Conservation (phyloP, 768 basidiomycete species). For the Suillus tomentosus region DNA sequence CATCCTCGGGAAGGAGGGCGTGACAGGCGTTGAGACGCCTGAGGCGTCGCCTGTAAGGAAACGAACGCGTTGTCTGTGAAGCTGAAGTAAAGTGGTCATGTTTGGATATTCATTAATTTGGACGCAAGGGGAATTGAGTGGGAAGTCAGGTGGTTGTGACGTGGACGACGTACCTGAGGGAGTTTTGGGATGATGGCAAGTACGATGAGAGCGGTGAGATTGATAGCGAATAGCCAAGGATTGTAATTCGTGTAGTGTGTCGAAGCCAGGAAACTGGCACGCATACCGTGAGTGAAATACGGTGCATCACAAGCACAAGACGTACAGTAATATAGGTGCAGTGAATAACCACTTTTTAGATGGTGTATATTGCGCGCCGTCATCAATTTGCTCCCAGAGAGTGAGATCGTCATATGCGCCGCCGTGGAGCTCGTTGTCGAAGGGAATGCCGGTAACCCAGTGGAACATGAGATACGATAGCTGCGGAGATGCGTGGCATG, state of each 20-base stretch:
- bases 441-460: slow-evolving; percentile 96
- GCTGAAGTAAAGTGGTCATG: slow-evolving; percentile 40
- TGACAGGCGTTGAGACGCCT: slow-evolving; percentile 66
- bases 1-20: slow-evolving; percentile 57
- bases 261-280: slow-evolving; percentile 84
- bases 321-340: slow-evolving; percentile 88
- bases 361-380: slow-evolving; percentile 97
- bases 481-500: slow-evolving; percentile 40
- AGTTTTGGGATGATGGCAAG: slow-evolving; percentile 92
- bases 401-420: slow-evolving; percentile 98
- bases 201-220: slow-evolving; percentile 73
- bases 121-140: slow-evolving; percentile 19
- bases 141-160: slow-evolving; percentile 9
- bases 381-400: slow-evolving; percentile 99
- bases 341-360: slow-evolving; percentile 96
- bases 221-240: slow-evolving; percentile 90
- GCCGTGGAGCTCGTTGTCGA: slow-evolving; percentile 81
- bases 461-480: slow-evolving; percentile 99
- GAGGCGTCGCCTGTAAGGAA: slow-evolving; percentile 70
- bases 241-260: slow-evolving; percentile 99
- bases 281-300: slow-evolving; percentile 8
- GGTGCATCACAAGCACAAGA: slow-evolving; percentile 15
- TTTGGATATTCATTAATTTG: slow-evolving; percentile 8
- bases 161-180: slow-evolving; percentile 67
- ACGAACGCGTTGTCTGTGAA: slow-evolving; percentile 81